Percentiles rank a stretch among this genome's conserved stretches.
Conservation (phyloP, 768 basidiomycete genomes). For the Mycena epipterygia region DNA sequence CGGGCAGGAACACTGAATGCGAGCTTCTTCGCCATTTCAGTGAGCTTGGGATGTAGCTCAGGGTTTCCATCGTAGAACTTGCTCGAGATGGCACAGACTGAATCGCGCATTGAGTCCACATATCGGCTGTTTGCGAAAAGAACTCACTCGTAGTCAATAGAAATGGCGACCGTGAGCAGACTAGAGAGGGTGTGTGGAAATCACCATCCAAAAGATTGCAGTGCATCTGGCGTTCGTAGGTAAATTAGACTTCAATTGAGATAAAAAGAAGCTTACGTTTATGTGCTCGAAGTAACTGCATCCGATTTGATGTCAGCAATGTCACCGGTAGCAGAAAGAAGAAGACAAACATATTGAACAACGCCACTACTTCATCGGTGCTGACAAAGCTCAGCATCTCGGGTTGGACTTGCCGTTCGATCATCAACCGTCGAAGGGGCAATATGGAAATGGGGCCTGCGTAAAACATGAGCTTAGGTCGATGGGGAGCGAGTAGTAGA, state of each 20-base stretch:
- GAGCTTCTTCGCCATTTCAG: slow-evolving; percentile 88
- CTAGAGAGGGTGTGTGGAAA: slow-evolving; percentile 94
- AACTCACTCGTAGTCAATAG: slow-evolving; percentile 90
- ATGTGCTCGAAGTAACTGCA: slow-evolving; percentile 82
- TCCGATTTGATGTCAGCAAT: slow-evolving; percentile 22
- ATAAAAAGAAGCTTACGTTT: slow-evolving; percentile 62
- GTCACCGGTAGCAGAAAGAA: slow-evolving; percentile 22
- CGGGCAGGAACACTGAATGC: slow-evolving; percentile 89
- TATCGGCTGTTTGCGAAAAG: slow-evolving; percentile 24
- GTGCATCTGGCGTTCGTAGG: slow-evolving; percentile 67
- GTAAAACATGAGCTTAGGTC: slow-evolving; percentile 24
- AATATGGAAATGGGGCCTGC: slow-evolving; percentile 90
- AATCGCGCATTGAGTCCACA: slow-evolving; percentile 1
- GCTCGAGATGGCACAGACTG: slow-evolving; percentile 96
- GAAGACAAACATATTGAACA: slow-evolving; percentile 87
- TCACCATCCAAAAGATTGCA: slow-evolving; percentile 85
- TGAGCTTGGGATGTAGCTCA: slow-evolving; percentile 84
- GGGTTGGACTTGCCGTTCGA: slow-evolving; percentile 91
- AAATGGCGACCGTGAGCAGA: slow-evolving; percentile 96
- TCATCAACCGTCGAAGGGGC: slow-evolving; percentile 85
- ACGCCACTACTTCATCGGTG: slow-evolving; percentile 90
- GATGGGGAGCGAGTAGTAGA: slow-evolving; percentile 1
- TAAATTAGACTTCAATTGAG: slow-evolving; percentile 24
- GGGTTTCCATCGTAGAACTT: slow-evolving; percentile 88
- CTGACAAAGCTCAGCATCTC: slow-evolving; percentile 92